Base-by-base conservation (phyloP, 2,329 filamentous ascomycete species). In the Sarocladiaceae sp. region DNA sequence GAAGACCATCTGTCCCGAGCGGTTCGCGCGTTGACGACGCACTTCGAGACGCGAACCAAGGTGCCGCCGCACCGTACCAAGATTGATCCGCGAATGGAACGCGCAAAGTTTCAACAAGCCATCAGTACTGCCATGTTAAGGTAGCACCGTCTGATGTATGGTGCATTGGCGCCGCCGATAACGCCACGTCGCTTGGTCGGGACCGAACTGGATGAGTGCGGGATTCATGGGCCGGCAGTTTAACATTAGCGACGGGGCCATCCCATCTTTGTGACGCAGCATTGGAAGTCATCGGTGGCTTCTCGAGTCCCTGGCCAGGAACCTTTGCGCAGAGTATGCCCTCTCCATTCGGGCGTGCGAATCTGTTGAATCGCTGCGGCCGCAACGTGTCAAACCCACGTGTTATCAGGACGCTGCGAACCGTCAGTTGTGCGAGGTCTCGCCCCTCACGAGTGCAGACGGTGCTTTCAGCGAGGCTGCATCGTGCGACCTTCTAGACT, bases 401-500 rank as follows among this genome's bases (percentile, higher is more conserved):
- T n/a, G n/a, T n/a, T n/a, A n/a, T n/a, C n/a, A n/a, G n/a, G n/a
- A n/a, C n/a, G n/a, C n/a, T n/a, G n/a, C n/a, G n/a, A n/a, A n/a
- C n/a, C n/a, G n/a, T 29, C 26, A 29, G 26, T 4, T 26, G 12
- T 16, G 16, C 20, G 12, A 7, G 34, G 5, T 19, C 20, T 41
- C 24, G 23, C 12, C 29, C 9, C 16, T 16, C 24, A 27, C 23
- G 15, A 27, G 7, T 12, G 5, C 15, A 24, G 26, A 16, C 13
- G 11, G 20, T 16, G 3, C 7, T 21, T 27, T 24, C 24, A 15
- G 18, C 4, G 20, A 29, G 7, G 24, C 21, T 41, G 19, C 37
- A 16, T 27, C 23, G 34, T 41, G 37, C 9, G 5, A 41, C 37
- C 37, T 41, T 41, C 37, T 41, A 41, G 37, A 29, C 23, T 11